Evolutionary conservation across 768 basidiomycete genomes (phyloP).

Genomic region (Plicaturopsis crispa): DNA sequence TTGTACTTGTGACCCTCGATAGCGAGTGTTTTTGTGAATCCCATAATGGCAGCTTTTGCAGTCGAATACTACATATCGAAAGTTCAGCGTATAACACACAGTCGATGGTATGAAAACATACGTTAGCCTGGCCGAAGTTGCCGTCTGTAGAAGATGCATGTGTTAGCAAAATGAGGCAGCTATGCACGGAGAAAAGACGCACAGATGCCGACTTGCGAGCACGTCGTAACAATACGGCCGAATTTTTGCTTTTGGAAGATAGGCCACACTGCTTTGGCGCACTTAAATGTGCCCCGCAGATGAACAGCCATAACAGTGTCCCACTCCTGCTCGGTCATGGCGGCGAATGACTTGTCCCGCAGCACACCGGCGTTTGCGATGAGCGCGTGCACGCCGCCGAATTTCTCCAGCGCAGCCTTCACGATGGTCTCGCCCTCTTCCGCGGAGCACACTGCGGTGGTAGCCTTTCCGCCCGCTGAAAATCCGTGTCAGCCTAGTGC

Average conservation of each 20-base stretch:
- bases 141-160: slow-evolving; percentile 48
- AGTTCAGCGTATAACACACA: slow-evolving; percentile 4
- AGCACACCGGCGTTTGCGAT: slow-evolving; percentile 92
- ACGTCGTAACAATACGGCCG: slow-evolving; percentile 92
- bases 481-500: neutral
- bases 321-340: slow-evolving; percentile 92
- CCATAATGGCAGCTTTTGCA: slow-evolving; percentile 89
- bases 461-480: slow-evolving; percentile 84
- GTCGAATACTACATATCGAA: slow-evolving; percentile 60
- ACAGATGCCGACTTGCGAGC: slow-evolving; percentile 91
- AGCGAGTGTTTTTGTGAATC: slow-evolving; percentile 82
- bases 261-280: slow-evolving; percentile 93
- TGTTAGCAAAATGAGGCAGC: neutral
- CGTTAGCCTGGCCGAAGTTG: slow-evolving; percentile 93
- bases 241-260: slow-evolving; percentile 95
- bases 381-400: slow-evolving; percentile 82
- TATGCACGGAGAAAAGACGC: slow-evolving; percentile 21
- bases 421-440: slow-evolving; percentile 91
- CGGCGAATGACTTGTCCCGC: slow-evolving; percentile 86
- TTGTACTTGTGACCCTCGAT: slow-evolving; percentile 90
- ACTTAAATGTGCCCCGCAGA: slow-evolving; percentile 90
- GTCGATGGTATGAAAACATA: slow-evolving; percentile 17
- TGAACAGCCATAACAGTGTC: slow-evolving; percentile 87
- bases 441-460: slow-evolving; percentile 74
- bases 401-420: slow-evolving; percentile 78